Percentiles rank a stretch among this genome's conserved stretches.
Conservation (phyloP, 2,329 filamentous ascomycete genomes). For the Penicillium verrucosum region DNA sequence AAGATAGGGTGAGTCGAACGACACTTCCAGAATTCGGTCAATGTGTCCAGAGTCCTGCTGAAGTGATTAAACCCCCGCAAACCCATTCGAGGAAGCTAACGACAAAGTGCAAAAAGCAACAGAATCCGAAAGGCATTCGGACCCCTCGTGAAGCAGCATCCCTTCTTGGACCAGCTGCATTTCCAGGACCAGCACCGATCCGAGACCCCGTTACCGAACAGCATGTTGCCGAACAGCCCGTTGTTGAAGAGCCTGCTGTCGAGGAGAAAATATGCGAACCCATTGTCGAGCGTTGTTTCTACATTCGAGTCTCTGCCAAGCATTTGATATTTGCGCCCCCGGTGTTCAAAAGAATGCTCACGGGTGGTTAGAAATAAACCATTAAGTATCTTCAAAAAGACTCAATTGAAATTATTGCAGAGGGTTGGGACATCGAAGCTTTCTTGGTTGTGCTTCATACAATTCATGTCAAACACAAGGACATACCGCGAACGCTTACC, state of each 20-base stretch:
- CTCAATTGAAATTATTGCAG: not conserved
- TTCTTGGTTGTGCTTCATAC: not conserved
- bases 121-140: not conserved
- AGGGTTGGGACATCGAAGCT: not conserved
- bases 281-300: not conserved
- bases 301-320: not conserved
- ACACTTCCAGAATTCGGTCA: not conserved
- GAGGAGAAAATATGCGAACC: not conserved
- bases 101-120: accelerated
- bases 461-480: not conserved
- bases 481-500: not conserved
- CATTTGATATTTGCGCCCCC: not conserved
- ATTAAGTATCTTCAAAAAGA: not conserved
- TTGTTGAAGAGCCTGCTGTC: not conserved
- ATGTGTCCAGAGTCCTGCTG: not conserved
- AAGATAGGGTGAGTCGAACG: not conserved
- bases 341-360: not conserved
- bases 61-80: not conserved
- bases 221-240: no score
- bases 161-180: no score
- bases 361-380: not conserved
- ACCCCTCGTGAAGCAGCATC: not conserved
- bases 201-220: no score
- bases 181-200: no score
- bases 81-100: accelerated